phyloP scores from a whole-genome alignment of 352 stramenopile genomes.

The Phytopythium mirpurense region DNA sequence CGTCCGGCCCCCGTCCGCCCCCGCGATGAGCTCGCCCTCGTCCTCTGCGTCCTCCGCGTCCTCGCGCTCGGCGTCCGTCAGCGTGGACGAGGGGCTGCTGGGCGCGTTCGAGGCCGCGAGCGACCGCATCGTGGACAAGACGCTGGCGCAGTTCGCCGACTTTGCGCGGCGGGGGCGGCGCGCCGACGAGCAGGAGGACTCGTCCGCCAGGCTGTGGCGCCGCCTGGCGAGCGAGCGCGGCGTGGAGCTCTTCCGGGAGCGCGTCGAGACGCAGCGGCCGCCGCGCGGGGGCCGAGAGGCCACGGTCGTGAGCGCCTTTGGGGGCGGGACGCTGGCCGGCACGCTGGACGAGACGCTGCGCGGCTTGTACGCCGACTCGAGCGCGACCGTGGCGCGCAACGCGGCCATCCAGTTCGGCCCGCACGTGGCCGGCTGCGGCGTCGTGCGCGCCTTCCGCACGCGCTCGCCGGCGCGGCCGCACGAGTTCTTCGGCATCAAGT shows the following conservation, averaged over 20 bases:
- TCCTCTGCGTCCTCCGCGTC: no score
- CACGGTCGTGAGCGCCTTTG: conserved; percentile 53
- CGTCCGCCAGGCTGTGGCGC: conserved; percentile 33
- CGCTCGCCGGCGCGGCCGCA: conserved; percentile 24
- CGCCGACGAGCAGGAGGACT: no score
- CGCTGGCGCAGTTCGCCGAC: conserved; percentile 39
- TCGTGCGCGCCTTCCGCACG: conserved; percentile 41
- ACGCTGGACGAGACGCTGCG: conserved; percentile 46
- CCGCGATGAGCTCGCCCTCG: no score
- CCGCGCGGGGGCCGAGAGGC: conserved; percentile 8
- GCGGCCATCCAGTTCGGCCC: conserved; percentile 41
- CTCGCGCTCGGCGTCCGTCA: background rate
- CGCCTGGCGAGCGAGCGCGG: conserved; percentile 38
- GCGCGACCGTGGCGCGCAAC: conserved; percentile 33
- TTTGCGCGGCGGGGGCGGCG: conserved; percentile 34
- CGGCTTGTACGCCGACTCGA: conserved; percentile 41
- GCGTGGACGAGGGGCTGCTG: conserved; percentile 12
- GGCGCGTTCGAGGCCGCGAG: conserved; percentile 35
- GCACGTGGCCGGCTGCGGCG: conserved; percentile 32
- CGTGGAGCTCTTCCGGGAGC: conserved; percentile 52
- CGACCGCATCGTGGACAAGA: conserved; percentile 52
- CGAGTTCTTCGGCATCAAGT: conserved; percentile 61
- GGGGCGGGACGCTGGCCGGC: conserved; percentile 33
- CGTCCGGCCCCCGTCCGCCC: no score
- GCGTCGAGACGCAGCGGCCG: conserved; percentile 18